Conservation (phyloP, 306 rosid species). For the Cotoneaster glaucophyllus region DNA sequence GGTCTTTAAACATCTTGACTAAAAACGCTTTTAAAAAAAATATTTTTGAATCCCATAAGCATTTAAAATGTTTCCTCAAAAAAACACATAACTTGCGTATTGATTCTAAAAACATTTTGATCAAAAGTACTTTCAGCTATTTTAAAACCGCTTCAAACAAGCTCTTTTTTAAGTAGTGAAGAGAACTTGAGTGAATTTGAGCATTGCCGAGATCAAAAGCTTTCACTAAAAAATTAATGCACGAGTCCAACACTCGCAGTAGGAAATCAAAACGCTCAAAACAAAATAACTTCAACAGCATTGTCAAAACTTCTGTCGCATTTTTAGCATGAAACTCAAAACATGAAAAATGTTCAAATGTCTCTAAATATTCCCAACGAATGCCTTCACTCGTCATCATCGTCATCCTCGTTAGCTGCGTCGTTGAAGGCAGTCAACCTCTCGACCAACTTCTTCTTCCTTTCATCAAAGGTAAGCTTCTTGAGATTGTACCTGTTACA, state of each 20-base stretch:
- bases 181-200: too few species aligned
- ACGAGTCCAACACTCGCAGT: not conserved
- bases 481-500: conserved; percentile 43
- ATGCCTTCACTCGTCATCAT: conserved; percentile 30
- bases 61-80: too few species aligned
- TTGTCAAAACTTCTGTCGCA: conserved; percentile 1
- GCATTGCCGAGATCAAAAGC: not conserved
- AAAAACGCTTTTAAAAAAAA: too few species aligned
- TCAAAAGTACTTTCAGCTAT: too few species aligned
- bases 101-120: too few species aligned
- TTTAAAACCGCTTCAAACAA: too few species aligned
- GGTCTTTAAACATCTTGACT: too few species aligned
- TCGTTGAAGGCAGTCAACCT: conserved; percentile 58
- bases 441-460: conserved; percentile 46
- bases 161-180: too few species aligned
- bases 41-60: too few species aligned
- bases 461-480: conserved; percentile 69
- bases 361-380: not conserved
- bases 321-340: conserved; percentile 16
- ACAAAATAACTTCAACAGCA: not conserved
- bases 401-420: conserved; percentile 40
- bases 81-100: too few species aligned
- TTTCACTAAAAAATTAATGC: too few species aligned
- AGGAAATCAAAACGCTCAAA: not conserved
- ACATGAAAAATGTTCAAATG: not conserved